Percentiles rank a stretch among this genome's conserved stretches.
Conservation (phyloP, 371 early-diverging fungal genomes). For the Coelomomyces lativittatus region DNA sequence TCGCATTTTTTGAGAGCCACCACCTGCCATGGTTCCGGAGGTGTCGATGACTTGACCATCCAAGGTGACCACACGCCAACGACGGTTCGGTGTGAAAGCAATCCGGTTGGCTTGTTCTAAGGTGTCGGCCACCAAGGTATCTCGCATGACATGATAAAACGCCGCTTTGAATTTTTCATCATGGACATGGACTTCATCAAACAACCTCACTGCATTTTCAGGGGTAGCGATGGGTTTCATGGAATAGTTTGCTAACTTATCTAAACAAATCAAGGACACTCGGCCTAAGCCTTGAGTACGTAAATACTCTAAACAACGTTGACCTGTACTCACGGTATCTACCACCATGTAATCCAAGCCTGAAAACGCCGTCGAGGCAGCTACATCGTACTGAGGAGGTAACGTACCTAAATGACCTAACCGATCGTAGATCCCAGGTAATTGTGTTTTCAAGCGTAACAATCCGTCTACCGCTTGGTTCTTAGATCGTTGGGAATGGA, state of each 20-base stretch:
- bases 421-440: constrained; percentile 36
- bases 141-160: constrained; percentile 74
- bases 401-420: constrained; percentile 92
- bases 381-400: constrained; percentile 85
- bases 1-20: constrained; percentile 49
- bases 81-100: constrained; percentile 52
- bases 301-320: constrained; percentile 80
- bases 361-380: constrained; percentile 79
- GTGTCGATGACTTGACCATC: constrained; percentile 91
- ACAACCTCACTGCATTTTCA: constrained; percentile 65
- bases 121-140: constrained; percentile 82
- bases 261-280: constrained; percentile 75
- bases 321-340: constrained; percentile 76
- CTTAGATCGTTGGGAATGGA: not conserved
- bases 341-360: constrained; percentile 87
- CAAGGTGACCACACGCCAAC: constrained; percentile 89
- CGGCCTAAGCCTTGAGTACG: constrained; percentile 72
- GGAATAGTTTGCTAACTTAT: constrained; percentile 43
- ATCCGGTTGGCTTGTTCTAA: constrained; percentile 80
- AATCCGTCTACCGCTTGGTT: not conserved
- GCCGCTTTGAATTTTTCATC: constrained; percentile 14
- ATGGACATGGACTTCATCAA: constrained; percentile 73
- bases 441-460: not conserved
- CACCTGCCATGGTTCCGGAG: constrained; percentile 95
- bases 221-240: constrained; percentile 46